A percentile compares a stretch with the other conserved stretches of the same genome.
These are phyloP conservation scores for Aechmea fasciata DNA, from an alignment of 176 grass and related monocot genomes.

Conservation along the genomic window DNA sequence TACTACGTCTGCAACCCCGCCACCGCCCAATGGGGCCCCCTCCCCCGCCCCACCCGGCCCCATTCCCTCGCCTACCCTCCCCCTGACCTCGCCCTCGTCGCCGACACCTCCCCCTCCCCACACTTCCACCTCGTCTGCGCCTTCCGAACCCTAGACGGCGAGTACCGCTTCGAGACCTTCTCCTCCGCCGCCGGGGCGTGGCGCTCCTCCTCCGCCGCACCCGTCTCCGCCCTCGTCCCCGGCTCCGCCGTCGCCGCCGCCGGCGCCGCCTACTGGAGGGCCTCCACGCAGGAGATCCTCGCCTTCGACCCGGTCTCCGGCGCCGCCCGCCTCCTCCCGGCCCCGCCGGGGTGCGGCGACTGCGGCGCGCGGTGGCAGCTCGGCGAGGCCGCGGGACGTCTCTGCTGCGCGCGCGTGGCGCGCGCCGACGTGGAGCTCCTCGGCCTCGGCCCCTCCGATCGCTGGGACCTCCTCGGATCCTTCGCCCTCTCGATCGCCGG, in stretches of 20 bases:
- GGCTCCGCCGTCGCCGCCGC: constrained; percentile 18
- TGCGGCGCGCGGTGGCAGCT: constrained; percentile 14
- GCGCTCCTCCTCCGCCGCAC: not conserved
- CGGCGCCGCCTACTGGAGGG: constrained; percentile 16
- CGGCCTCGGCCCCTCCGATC: constrained; percentile 3
- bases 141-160: not conserved
- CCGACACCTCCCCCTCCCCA: not conserved
- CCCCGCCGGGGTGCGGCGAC: not conserved
- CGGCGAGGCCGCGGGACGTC: constrained; percentile 4
- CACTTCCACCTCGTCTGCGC: constrained; percentile 20
- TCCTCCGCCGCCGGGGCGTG: constrained; percentile 9
- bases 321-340: not conserved
- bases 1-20: constrained; percentile 28
- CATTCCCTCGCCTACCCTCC: constrained; percentile 2
- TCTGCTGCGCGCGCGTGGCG: constrained; percentile 19
- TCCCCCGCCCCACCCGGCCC: constrained; percentile 11
- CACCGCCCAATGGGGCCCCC: constrained; percentile 5
- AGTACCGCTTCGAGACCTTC: constrained; percentile 19
- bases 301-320: constrained; percentile 21
- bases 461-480: constrained; percentile 2
- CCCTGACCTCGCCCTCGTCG: constrained; percentile 8
- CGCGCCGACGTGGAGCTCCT: not conserved
- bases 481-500: not conserved
- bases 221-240: constrained; percentile 1
- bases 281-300: not conserved